Evolutionary conservation across 768 basidiomycete genomes (phyloP).

Genomic region (Rhizopogon vesiculosus): DNA sequence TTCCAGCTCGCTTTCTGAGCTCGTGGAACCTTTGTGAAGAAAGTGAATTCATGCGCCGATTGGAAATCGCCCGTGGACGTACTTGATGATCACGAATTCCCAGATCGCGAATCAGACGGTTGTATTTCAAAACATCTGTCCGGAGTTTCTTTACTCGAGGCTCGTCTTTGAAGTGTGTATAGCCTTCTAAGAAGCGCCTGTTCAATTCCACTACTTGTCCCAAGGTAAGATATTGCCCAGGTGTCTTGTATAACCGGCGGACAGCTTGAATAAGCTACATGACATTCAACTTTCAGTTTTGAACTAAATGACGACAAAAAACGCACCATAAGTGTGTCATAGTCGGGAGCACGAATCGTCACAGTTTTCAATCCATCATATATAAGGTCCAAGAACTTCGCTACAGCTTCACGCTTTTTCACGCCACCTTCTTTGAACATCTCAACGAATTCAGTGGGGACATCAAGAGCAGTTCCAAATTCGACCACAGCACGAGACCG

Average conservation of each 20-base stretch:
- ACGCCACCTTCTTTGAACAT: conserved; percentile 89
- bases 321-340: conserved; percentile 93
- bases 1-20: conserved; percentile 87
- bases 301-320: not conserved
- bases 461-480: conserved; percentile 87
- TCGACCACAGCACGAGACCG: conserved; percentile 96
- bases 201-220: conserved; percentile 96
- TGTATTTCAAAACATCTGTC: conserved; percentile 82
- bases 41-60: not conserved
- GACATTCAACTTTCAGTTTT: not conserved
- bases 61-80: conserved; percentile 8
- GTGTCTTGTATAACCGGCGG: conserved; percentile 88
- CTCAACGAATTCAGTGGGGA: conserved; percentile 84
- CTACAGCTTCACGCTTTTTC: conserved; percentile 86
- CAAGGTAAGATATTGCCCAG: conserved; percentile 88
- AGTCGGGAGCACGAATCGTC: conserved; percentile 93
- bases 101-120: conserved; percentile 80
- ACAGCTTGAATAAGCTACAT: conserved; percentile 90
- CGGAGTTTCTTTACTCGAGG: conserved; percentile 81
- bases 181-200: conserved; percentile 89
- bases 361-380: conserved; percentile 95
- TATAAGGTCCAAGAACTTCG: conserved; percentile 83
- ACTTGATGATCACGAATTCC: conserved; percentile 95
- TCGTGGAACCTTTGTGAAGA: conserved; percentile 61
- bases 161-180: conserved; percentile 88